Conservation (phyloP, 768 basidiomycete genomes). For the Leucosporidium scottii region DNA sequence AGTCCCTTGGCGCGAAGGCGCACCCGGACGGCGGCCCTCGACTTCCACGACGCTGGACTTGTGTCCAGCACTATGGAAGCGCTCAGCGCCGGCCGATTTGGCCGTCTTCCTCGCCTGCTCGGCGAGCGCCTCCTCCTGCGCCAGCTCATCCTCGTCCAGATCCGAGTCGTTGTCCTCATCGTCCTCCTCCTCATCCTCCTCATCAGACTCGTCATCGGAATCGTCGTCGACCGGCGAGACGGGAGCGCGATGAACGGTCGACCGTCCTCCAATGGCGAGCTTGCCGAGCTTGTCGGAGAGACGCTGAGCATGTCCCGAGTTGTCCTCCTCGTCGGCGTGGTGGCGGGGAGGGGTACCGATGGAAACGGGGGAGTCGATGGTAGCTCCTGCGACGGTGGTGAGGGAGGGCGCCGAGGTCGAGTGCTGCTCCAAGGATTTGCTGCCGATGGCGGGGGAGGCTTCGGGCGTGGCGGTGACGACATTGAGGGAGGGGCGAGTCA, state of each 20-base stretch:
- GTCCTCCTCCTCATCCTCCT: neutral
- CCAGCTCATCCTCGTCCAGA: conserved; percentile 24
- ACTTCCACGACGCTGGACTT: conserved; percentile 11
- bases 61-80: conserved; percentile 13
- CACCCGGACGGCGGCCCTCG: neutral
- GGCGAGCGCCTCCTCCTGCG: conserved; percentile 21
- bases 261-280: neutral
- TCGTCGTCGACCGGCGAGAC: neutral
- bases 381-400: neutral
- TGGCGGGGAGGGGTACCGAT: neutral
- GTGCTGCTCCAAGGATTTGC: too few species aligned
- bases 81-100: conserved; percentile 23
- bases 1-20: too few species aligned
- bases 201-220: conserved; percentile 2
- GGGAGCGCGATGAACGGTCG: neutral
- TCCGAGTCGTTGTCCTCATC: conserved; percentile 18
- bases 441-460: neutral
- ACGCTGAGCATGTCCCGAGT: neutral
- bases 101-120: conserved; percentile 16
- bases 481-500: neutral
- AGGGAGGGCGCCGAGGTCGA: neutral
- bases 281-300: neutral
- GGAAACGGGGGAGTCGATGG: neutral
- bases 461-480: neutral
- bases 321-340: neutral